Percentiles rank a stretch among this genome's conserved stretches.
These are phyloP conservation scores for Agrostemma githago DNA, from an alignment of 148 eudicot genomes.

Conservation along the genomic window DNA sequence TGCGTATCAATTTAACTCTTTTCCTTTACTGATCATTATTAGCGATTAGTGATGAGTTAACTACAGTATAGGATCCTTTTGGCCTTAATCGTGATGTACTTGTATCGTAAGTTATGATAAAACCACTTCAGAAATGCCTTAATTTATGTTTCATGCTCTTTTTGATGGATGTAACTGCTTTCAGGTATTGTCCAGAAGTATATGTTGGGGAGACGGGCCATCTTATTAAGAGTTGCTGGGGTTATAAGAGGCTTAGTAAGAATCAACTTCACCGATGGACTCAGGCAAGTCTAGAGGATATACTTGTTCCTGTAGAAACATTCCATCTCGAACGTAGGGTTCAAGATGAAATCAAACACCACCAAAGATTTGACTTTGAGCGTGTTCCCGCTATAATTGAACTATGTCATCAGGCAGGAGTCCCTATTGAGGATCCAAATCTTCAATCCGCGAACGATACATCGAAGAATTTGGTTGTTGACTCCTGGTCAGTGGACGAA, in stretches of 20 bases:
- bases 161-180: constrained; percentile 19
- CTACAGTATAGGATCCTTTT: neutral
- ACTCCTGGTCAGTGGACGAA: constrained; percentile 40
- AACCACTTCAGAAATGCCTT: neutral
- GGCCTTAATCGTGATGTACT: neutral
- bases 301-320: constrained; percentile 71
- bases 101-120: neutral
- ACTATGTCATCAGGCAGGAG: constrained; percentile 87
- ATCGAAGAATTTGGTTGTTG: constrained; percentile 21
- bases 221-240: constrained; percentile 56
- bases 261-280: constrained; percentile 65
- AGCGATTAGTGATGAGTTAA: too few species aligned
- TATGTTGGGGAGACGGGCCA: constrained; percentile 86
- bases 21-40: too few species aligned
- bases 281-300: constrained; percentile 45
- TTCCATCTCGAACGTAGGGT: constrained; percentile 57
- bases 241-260: constrained; percentile 47
- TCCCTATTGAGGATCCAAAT: constrained; percentile 27
- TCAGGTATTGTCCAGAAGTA: constrained; percentile 89
- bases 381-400: constrained; percentile 86
- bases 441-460: constrained; percentile 17
- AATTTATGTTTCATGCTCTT: neutral
- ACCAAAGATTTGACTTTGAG: constrained; percentile 75
- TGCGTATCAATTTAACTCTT: too few species aligned
- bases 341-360: constrained; percentile 56